phyloP scores from a whole-genome alignment of 1,284 basidiomycete genomes.

The Gomphus sp. region DNA sequence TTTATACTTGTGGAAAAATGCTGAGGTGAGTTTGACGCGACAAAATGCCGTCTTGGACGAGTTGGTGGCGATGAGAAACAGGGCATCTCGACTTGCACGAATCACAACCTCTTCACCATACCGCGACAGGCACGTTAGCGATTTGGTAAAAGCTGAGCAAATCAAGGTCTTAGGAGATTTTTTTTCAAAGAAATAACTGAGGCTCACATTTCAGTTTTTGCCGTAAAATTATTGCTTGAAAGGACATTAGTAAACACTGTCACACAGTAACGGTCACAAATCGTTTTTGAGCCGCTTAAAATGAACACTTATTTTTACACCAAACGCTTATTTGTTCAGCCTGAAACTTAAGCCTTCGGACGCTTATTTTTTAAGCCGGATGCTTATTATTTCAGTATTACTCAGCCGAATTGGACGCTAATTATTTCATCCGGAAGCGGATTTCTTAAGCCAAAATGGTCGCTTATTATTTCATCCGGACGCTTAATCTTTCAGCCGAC shows the following conservation, averaged over 20 bases:
- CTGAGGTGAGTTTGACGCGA: slow-evolving; percentile 58
- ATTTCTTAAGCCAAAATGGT: too few species aligned
- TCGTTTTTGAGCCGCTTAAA: too few species aligned
- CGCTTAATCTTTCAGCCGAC: too few species aligned
- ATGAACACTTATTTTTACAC: too few species aligned
- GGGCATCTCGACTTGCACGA: slow-evolving; percentile 45
- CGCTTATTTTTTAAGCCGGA: too few species aligned
- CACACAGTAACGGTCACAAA: too few species aligned
- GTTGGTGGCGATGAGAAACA: slow-evolving; percentile 65
- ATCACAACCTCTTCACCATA: slow-evolving; percentile 73
- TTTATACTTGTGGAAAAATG: slow-evolving; percentile 62
- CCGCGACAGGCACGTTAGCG: slow-evolving; percentile 62
- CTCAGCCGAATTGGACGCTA: too few species aligned
- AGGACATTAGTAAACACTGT: neutral
- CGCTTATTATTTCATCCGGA: too few species aligned
- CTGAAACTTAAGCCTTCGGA: too few species aligned
- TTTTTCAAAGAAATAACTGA: neutral
- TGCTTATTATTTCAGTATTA: too few species aligned
- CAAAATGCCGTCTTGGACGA: slow-evolving; percentile 72
- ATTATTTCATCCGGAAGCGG: too few species aligned
- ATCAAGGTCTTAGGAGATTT: neutral
- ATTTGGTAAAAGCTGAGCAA: slow-evolving; percentile 55
- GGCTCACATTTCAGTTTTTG: slow-evolving; percentile 5
- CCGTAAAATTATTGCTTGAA: slow-evolving; percentile 3
- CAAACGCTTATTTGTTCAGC: too few species aligned